These are phyloP conservation scores for Alternaria arbusti DNA, from an alignment of 2,329 filamentous ascomycete genomes.

Conservation along the genomic window DNA sequence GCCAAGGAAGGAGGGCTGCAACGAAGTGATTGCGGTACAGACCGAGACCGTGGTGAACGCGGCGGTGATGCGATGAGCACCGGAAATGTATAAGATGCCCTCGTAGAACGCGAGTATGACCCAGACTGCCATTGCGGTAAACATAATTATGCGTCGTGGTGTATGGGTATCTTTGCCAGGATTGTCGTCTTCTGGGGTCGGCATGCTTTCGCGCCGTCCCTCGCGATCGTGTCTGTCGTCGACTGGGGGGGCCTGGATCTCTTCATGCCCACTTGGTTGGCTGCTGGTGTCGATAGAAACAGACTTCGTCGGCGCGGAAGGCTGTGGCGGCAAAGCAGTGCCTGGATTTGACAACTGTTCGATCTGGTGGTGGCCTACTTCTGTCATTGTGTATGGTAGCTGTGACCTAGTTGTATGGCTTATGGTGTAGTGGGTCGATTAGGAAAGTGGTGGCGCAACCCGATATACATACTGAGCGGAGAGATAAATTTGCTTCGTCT, in stretches of 20 bases:
- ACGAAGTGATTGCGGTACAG: neutral
- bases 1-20: neutral
- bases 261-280: neutral
- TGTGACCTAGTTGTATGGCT: neutral
- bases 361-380: neutral
- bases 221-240: neutral
- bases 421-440: too few species aligned
- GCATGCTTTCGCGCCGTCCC: too few species aligned
- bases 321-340: neutral
- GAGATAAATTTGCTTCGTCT: neutral
- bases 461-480: neutral
- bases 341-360: neutral
- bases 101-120: neutral
- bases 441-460: neutral
- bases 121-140: neutral
- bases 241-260: neutral
- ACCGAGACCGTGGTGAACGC: neutral
- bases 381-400: neutral
- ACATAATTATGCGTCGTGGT: neutral
- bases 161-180: neutral
- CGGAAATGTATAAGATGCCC: neutral
- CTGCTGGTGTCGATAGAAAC: neutral
- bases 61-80: neutral
- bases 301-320: neutral
- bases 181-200: neutral